Conservation (phyloP, 2,329 filamentous ascomycete species). For the Sarocladiaceae sp. region DNA sequence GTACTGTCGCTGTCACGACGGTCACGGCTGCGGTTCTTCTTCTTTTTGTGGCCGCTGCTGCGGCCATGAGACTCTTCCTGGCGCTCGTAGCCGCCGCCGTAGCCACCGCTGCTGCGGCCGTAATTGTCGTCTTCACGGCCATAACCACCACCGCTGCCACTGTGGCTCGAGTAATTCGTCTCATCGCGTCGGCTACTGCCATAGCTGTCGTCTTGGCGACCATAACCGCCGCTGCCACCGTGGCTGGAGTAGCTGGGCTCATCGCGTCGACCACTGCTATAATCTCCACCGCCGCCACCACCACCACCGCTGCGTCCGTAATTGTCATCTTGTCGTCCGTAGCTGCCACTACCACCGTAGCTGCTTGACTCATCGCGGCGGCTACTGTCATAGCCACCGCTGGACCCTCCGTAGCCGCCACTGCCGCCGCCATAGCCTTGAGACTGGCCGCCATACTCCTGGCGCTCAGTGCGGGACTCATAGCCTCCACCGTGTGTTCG, state of each 20-base stretch:
- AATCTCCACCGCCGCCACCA: constrained; percentile 7
- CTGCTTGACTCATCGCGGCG: constrained; percentile 14
- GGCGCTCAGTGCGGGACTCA: constrained; percentile 51
- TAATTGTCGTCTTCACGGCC: constrained; percentile 20
- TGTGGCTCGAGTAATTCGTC: too few species aligned
- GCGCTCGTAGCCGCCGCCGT: constrained; percentile 13
- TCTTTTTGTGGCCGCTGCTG: constrained; percentile 1
- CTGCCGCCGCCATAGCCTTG: constrained; percentile 14
- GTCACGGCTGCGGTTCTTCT: constrained; percentile 5
- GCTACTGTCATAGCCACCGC: constrained; percentile 14
- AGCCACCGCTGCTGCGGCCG: constrained; percentile 13
- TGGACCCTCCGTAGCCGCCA: constrained; percentile 16
- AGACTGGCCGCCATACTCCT: constrained; percentile 33
- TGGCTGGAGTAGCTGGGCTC: constrained; percentile 10
- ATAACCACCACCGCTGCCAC: constrained; percentile 13
- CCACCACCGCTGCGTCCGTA: constrained; percentile 10
- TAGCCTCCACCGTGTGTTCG: constrained; percentile 32
- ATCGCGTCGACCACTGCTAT: constrained; percentile 8
- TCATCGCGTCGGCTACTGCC: too few species aligned
- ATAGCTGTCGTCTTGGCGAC: constrained; percentile 16
- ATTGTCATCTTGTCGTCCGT: constrained; percentile 13
- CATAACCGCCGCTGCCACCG: constrained; percentile 12
- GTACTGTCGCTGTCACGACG: constrained; percentile 1
- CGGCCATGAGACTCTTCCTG: constrained; percentile 14
- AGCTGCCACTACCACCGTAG: constrained; percentile 12